Evolutionary conservation across 495 filamentous ascomycete species (phyloP).

Genomic region (Parathielavia appendiculata): DNA sequence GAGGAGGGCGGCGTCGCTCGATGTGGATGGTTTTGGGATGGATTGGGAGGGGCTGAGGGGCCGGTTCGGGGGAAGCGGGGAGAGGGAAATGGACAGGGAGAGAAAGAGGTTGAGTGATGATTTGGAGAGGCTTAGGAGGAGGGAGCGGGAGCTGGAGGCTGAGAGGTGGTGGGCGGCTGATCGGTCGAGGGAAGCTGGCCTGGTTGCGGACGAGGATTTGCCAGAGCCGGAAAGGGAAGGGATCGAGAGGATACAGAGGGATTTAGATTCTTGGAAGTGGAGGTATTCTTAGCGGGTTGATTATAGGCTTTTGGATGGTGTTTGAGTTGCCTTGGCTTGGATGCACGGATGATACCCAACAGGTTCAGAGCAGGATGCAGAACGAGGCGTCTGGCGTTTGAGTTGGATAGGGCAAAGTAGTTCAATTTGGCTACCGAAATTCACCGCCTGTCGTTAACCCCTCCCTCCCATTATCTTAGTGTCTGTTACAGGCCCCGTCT

Average conservation of each 20-base stretch:
- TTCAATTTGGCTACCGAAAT: neutral
- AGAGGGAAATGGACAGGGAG: conserved; percentile 2
- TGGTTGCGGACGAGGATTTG: no score
- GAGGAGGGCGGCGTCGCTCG: conserved; percentile 7
- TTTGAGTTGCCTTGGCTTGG: neutral
- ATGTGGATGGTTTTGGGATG: neutral
- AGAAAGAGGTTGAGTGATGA: conserved; percentile 16
- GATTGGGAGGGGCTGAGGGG: conserved; percentile 4
- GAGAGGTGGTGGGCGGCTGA: neutral
- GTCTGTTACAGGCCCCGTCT: conserved; percentile 7
- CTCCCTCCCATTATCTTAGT: neutral
- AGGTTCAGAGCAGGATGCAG: neutral
- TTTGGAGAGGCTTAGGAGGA: conserved; percentile 11
- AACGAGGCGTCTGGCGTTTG: neutral
- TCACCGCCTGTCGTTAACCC: neutral
- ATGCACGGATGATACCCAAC: conserved; percentile 9
- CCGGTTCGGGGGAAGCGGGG: neutral
- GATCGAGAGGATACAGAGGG: conserved; percentile 10
- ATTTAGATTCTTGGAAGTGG: conserved; percentile 2
- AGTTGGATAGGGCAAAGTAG: neutral
- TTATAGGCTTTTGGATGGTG: neutral
- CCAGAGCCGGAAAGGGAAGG: conserved; percentile 1
- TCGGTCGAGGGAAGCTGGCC: neutral
- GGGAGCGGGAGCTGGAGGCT: conserved; percentile 10
- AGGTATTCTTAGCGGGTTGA: neutral